These are phyloP conservation scores for Silene uniflora DNA, from an alignment of 148 eudicot species.

Conservation along the genomic window DNA sequence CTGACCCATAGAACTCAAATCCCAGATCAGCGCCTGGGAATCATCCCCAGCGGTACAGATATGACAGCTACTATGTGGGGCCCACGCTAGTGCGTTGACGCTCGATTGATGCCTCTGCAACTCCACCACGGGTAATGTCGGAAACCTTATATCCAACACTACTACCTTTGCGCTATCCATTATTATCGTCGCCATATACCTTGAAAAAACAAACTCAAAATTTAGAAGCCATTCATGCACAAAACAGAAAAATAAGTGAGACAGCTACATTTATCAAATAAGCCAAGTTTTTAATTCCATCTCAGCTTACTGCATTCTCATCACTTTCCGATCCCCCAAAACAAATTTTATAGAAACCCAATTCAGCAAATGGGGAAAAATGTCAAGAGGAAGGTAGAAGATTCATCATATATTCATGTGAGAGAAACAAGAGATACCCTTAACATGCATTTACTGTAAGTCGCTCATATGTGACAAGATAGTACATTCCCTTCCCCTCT, in stretches of 20 bases:
- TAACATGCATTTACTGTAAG: not conserved
- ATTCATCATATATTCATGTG: not conserved
- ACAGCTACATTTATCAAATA: not conserved
- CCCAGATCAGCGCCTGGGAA: slow-evolving; percentile 94
- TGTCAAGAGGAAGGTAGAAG: not conserved
- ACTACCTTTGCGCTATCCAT: slow-evolving; percentile 95
- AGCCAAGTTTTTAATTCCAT: not conserved
- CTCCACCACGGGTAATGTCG: slow-evolving; percentile 87
- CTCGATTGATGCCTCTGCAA: slow-evolving; percentile 84
- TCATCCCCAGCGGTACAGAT: slow-evolving; percentile 98
- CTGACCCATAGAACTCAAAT: slow-evolving; percentile 88
- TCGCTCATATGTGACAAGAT: not conserved
- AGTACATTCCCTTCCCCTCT: not conserved
- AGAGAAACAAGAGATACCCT: not conserved
- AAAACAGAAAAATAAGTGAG: not conserved
- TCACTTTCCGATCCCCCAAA: not conserved
- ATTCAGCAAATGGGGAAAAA: not conserved
- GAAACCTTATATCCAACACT: no score
- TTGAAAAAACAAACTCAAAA: not conserved
- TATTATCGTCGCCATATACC: slow-evolving; percentile 89
- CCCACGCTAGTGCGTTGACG: slow-evolving; percentile 95
- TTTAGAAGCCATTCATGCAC: no score
- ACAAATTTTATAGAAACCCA: not conserved
- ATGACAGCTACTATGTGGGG: slow-evolving; percentile 94
- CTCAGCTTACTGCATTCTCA: not conserved